A percentile compares a stretch with the other conserved stretches of the same genome.
Evolutionary conservation across 2,329 filamentous ascomycete species (phyloP).

Genomic region (Aspergillus sp.): DNA sequence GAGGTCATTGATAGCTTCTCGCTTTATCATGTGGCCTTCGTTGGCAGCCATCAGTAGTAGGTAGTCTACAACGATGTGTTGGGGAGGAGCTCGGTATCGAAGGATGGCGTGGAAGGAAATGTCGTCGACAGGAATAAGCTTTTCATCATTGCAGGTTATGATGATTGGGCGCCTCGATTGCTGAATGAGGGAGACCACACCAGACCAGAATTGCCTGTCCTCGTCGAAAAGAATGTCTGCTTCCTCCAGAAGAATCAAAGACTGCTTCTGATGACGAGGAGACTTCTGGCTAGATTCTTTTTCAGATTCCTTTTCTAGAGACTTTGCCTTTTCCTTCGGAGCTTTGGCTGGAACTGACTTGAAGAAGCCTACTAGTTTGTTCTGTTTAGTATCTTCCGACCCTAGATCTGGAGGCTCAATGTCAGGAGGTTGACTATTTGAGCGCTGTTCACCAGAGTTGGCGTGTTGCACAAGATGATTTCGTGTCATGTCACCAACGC

Average conservation of each 20-base stretch:
- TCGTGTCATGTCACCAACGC: slow-evolving; percentile 92
- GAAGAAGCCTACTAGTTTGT: slow-evolving; percentile 80
- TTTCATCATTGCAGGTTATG: slow-evolving; percentile 92
- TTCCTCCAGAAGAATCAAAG: slow-evolving; percentile 89
- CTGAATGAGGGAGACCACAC: slow-evolving; percentile 71
- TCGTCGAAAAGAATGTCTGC: slow-evolving; percentile 93
- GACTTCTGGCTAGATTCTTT: slow-evolving; percentile 34
- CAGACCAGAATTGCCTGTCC: slow-evolving; percentile 92
- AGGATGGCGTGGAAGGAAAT: slow-evolving; percentile 85
- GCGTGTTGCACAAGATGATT: slow-evolving; percentile 79
- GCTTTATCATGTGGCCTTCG: slow-evolving; percentile 78
- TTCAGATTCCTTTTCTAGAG: slow-evolving; percentile 21
- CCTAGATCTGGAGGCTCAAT: slow-evolving; percentile 54
- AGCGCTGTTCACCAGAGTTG: slow-evolving; percentile 27
- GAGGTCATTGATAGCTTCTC: slow-evolving; percentile 66
- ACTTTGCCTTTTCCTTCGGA: slow-evolving; percentile 18
- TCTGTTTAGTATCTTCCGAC: slow-evolving; percentile 68
- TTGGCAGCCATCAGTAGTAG: slow-evolving; percentile 79
- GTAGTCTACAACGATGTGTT: slow-evolving; percentile 72
- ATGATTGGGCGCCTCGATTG: slow-evolving; percentile 90
- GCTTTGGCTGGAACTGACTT: slow-evolving; percentile 50
- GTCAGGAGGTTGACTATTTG: slow-evolving; percentile 17
- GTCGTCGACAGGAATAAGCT: slow-evolving; percentile 70
- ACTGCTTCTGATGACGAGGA: slow-evolving; percentile 72
- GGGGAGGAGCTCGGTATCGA: slow-evolving; percentile 67